Conservation (phyloP, 768 basidiomycete species). For the Russula emetica region DNA sequence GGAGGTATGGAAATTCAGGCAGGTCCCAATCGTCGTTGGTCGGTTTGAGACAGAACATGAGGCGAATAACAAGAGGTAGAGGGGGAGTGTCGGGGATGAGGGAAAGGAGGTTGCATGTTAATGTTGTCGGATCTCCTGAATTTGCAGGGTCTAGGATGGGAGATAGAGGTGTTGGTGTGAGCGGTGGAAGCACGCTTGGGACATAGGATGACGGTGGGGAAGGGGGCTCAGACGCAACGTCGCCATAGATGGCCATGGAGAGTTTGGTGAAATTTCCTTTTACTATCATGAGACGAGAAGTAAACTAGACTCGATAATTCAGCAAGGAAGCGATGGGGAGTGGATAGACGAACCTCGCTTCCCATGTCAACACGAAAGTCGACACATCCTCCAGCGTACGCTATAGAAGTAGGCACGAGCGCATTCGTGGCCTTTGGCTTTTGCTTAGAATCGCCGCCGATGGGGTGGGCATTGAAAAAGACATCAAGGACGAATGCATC, state of each 20-base stretch:
- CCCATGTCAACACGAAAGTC: conserved; percentile 72
- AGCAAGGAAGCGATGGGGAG: conserved; percentile 7
- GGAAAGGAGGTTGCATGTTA: conserved; percentile 59
- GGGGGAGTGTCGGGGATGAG: conserved; percentile 61
- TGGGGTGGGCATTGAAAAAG: conserved; percentile 67
- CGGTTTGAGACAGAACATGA: conserved; percentile 79
- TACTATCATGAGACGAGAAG: conserved; percentile 76
- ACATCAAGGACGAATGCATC: conserved; percentile 69
- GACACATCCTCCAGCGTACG: conserved; percentile 63
- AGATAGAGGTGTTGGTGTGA: conserved; percentile 42
- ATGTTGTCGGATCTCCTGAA: conserved; percentile 51
- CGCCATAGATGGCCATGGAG: conserved; percentile 59
- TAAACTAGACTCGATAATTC: conserved; percentile 42
- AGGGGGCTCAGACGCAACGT: conserved; percentile 47
- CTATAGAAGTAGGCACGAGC: conserved; percentile 64
- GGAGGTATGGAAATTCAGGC: conserved; percentile 66
- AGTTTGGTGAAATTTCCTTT: conserved; percentile 66
- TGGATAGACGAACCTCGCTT: conserved; percentile 46
- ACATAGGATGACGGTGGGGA: conserved; percentile 40
- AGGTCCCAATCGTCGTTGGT: conserved; percentile 76
- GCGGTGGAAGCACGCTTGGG: conserved; percentile 38
- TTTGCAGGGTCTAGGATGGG: conserved; percentile 57
- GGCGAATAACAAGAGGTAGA: conserved; percentile 57
- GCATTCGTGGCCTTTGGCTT: conserved; percentile 66
- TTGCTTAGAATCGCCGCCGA: conserved; percentile 45